Base-by-base conservation (phyloP, 2,329 filamentous ascomycete species). In the Anisogramma anomala region DNA sequence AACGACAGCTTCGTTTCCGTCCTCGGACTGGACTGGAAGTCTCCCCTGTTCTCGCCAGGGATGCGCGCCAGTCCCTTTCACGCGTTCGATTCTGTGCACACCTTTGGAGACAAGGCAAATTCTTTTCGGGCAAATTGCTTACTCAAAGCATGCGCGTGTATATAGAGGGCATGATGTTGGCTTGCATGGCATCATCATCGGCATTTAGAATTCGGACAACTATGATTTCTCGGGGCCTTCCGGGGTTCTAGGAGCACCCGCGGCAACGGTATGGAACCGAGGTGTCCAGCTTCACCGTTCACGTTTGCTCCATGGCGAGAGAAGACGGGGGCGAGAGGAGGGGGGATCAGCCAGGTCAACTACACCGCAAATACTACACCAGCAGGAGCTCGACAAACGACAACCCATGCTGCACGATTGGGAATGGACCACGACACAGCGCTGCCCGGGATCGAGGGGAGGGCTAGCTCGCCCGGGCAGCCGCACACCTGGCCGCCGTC, bases 151-250 rank as follows among this genome's bases (percentile, higher is more conserved):
- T 47, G 30, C 30, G 52, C 59, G 57, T 67, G 63, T 68, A 67
- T 61, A 68, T 68, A 68, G 50, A 54, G 58, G 57, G 59, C 58
- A 63, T 64, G 58, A 64, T 64, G 62, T 67, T 67, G 62, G 64
- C 64, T 65, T 64, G 62, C 56, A 64, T 63, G 61, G 64, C 61
- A 67, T 65, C 53, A 62, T 62, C 60, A 65, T 64, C 63, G 58
- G 61, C 60, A 64, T 65, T 58, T 67, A 67, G 62, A 66, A 59
- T 55, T 58, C 55, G 58, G 59, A 53, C 47, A 42, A 49, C 41
- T 50, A 49, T 42, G 51, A 44, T 43, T 50, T 46, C 45, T 46
- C 25, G 47, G 49, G 52, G 50, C 56, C 59, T 60, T 55, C 52
- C 50, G 65, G 66, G 67, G 66, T 69, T 68, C 54, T 58, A 52